Evolutionary conservation across 2,329 filamentous ascomycete species (phyloP).

Genomic region (Talaromyces sp.): DNA sequence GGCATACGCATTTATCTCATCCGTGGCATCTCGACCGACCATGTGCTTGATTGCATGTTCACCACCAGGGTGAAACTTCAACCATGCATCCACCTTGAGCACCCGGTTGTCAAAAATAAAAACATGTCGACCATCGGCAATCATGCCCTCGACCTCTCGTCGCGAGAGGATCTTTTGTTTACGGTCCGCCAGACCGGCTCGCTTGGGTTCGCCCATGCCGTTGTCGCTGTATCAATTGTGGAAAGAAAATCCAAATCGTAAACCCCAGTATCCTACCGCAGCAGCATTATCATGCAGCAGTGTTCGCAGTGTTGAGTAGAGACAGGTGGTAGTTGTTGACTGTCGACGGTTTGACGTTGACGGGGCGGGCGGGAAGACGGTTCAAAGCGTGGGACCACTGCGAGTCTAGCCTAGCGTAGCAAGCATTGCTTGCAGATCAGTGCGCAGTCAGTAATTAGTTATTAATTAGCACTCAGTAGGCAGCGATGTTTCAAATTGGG

Average conservation of each 20-base stretch:
- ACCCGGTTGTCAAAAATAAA: constrained; percentile 78
- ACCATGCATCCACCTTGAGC: constrained; percentile 81
- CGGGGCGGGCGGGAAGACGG: not conserved
- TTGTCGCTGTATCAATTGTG: not conserved
- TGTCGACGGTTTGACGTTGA: not conserved
- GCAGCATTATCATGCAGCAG: not conserved
- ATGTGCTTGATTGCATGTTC: constrained; percentile 88
- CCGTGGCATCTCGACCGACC: constrained; percentile 88
- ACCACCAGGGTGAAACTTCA: constrained; percentile 86
- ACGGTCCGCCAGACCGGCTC: constrained; percentile 17
- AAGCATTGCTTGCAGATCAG: not conserved
- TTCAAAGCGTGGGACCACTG: not conserved
- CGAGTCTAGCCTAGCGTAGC: not conserved
- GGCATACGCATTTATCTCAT: constrained; percentile 83
- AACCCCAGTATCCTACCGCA: not conserved
- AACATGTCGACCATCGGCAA: constrained; percentile 73
- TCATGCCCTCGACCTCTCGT: constrained; percentile 70
- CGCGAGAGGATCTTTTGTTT: constrained; percentile 53
- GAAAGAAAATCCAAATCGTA: not conserved
- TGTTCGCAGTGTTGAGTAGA: not conserved
- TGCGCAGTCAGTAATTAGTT: not conserved
- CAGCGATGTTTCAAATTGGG: not conserved
- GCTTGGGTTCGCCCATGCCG: constrained; percentile 3
- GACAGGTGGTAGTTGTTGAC: not conserved
- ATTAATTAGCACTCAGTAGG: not conserved